phyloP scores from a whole-genome alignment of 192 early-diverging fungal genomes.

The Umbelopsis vinacea region DNA sequence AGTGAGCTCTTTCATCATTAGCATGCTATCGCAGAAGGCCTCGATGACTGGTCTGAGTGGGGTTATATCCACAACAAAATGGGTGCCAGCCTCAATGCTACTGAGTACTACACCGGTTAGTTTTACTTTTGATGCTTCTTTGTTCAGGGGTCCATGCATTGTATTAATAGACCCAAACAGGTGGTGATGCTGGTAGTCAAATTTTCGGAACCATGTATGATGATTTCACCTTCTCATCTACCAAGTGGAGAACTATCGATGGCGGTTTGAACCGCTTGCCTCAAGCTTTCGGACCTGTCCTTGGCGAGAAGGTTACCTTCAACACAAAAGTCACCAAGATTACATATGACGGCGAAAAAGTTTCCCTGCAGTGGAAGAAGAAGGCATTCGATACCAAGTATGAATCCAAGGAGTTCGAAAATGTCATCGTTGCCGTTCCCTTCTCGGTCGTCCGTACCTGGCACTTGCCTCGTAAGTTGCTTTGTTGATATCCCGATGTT shows the following conservation, averaged over 20 bases:
- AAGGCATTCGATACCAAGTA: slow-evolving; percentile 1
- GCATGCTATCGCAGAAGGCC: slow-evolving; percentile 23
- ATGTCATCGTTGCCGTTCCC: slow-evolving; percentile 37
- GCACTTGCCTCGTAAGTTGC: slow-evolving; percentile 31
- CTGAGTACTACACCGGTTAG: slow-evolving; percentile 15
- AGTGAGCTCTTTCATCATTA: background rate
- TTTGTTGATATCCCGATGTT: background rate
- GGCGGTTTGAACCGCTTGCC: slow-evolving; percentile 38
- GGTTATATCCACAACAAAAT: slow-evolving; percentile 26
- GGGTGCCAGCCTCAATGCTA: slow-evolving; percentile 25
- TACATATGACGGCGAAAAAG: slow-evolving; percentile 18
- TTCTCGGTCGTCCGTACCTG: slow-evolving; percentile 36
- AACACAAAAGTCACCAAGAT: slow-evolving; percentile 29
- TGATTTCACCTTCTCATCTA: slow-evolving; percentile 20
- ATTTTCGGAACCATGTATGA: slow-evolving; percentile 22
- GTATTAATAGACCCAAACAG: background rate
- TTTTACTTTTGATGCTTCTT: background rate
- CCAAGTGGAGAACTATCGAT: slow-evolving; percentile 31
- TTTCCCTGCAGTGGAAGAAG: slow-evolving; percentile 33
- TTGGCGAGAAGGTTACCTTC: slow-evolving; percentile 32
- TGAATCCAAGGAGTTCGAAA: slow-evolving; percentile 20
- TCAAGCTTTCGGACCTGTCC: slow-evolving; percentile 28
- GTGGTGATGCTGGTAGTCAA: background rate
- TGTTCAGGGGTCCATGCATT: background rate
- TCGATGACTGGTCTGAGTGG: slow-evolving; percentile 30